These are phyloP conservation scores for Hypsizygus ulmarius DNA, from an alignment of 1,284 basidiomycete species.

Conservation along the genomic window DNA sequence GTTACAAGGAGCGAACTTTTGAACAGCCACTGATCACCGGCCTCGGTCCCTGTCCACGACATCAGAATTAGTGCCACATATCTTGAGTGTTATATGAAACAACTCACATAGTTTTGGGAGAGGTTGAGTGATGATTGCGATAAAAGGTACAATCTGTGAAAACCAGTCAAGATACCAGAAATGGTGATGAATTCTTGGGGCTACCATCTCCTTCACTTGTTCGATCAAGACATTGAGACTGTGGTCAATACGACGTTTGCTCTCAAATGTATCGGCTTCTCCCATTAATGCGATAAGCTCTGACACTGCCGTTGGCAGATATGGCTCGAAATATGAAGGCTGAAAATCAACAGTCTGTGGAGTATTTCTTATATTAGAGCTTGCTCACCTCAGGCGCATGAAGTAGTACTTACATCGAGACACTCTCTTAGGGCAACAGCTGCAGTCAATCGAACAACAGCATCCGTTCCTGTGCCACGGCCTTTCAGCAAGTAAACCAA, in stretches of 20 bases:
- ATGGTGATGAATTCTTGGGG: slow-evolving; percentile 15
- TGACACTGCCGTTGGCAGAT: slow-evolving; percentile 54
- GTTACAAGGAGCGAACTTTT: slow-evolving; percentile 73
- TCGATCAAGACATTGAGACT: slow-evolving; percentile 76
- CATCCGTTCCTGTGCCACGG: slow-evolving; percentile 67
- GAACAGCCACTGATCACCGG: slow-evolving; percentile 76
- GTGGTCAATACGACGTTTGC: slow-evolving; percentile 71
- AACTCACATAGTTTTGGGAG: slow-evolving; percentile 76
- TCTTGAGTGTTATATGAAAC: not conserved
- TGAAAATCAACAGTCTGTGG: slow-evolving; percentile 60
- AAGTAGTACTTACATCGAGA: slow-evolving; percentile 65
- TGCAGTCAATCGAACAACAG: slow-evolving; percentile 81
- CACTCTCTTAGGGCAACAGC: slow-evolving; percentile 75
- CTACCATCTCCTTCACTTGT: slow-evolving; percentile 58
- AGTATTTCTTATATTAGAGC: not conserved
- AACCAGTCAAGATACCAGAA: not conserved
- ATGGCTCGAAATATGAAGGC: slow-evolving; percentile 55
- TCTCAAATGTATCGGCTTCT: slow-evolving; percentile 76
- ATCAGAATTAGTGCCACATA: slow-evolving; percentile 4
- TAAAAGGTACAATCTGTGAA: slow-evolving; percentile 67
- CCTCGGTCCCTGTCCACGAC: slow-evolving; percentile 51
- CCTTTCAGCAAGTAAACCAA: slow-evolving; percentile 73
- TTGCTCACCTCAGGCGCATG: slow-evolving; percentile 8
- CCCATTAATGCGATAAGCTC: slow-evolving; percentile 68
- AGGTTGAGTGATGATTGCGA: slow-evolving; percentile 62